phyloP scores from a whole-genome alignment of 2,329 filamentous ascomycete species.

The Lecanicillium sp. region DNA sequence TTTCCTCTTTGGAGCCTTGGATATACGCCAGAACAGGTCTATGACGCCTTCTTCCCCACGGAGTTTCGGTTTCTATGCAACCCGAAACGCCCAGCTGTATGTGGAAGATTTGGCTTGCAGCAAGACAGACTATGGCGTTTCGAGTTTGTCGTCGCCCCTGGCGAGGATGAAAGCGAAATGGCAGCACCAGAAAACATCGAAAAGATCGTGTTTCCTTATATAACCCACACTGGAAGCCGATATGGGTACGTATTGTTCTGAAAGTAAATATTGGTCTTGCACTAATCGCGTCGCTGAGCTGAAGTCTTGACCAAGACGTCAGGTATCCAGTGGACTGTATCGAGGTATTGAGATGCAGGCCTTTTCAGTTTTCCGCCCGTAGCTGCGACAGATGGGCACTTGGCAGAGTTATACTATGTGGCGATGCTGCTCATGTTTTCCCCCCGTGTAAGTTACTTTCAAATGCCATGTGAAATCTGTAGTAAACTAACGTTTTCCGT shows the following conservation, averaged over 20 bases:
- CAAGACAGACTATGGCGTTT: conserved; percentile 34
- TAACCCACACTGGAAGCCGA: conserved; percentile 13
- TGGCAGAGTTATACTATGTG: conserved; percentile 32
- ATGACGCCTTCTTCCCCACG: conserved; percentile 37
- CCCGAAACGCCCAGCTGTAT: conserved; percentile 31
- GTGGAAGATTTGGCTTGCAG: conserved; percentile 34
- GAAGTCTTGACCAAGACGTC: conserved; percentile 10
- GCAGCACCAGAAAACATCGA: conserved; percentile 16
- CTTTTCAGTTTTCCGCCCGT: conserved; percentile 32
- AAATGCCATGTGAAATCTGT: too few species aligned
- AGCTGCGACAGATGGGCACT: conserved; percentile 39
- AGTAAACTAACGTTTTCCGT: too few species aligned
- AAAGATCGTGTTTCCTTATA: conserved; percentile 10
- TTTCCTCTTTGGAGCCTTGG: conserved; percentile 40
- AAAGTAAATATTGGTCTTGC: too few species aligned
- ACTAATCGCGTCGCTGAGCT: too few species aligned
- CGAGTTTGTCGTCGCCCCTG: conserved; percentile 18
- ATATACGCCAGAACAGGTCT: conserved; percentile 36
- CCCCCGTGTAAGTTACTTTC: conserved; percentile 26
- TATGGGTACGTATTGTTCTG: conserved; percentile 2
- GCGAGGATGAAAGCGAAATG: conserved; percentile 1
- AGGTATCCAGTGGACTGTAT: conserved; percentile 38
- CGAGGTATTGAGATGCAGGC: conserved; percentile 33
- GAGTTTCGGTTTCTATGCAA: conserved; percentile 37
- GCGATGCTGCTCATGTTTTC: conserved; percentile 45